Base-by-base conservation (phyloP, 2,329 filamentous ascomycete genomes). In the Blastomyces silverae region DNA sequence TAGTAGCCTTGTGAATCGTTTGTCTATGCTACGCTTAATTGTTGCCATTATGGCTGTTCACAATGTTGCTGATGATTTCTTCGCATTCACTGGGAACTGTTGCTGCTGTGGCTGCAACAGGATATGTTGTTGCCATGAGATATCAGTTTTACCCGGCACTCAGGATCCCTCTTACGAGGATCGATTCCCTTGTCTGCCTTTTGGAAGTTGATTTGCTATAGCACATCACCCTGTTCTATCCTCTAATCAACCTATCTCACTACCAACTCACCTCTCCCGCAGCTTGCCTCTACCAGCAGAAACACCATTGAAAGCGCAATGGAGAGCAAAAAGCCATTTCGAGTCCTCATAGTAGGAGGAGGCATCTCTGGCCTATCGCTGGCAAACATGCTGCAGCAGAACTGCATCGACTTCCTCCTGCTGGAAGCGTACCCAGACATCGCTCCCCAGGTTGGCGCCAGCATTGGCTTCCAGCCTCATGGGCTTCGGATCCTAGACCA, bases 401-500 rank as follows among this genome's bases (percentile, higher is more conserved):
- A 78, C 44, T 71, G 70, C 37, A 79, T 85, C 64, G 78, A 84
- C 66, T 84, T 80, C 68, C 65, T 82, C 1, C 64, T 85, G 0
- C 74, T 85, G 0, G 83, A 85, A 66, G 71, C 73, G 0, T 72
- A 79, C 57, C 34, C 66, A 0, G 70, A 76, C 0, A 76, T 84
- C 20, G 76, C 76, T 0, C 81, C 82, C 0, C 73, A 78, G 25
- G 72, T 79, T 0, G 83, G 83, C 0, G 82, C 81, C 0, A 79
- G 76, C 3, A 81, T 85, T 37, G 80, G 75, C 0, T 67, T 84
- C 0, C 66, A 76, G 0, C 74, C 82, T 0, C 75, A 80, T 22
- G 79, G 79, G 0, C 64, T 72, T 3, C 74, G 79, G 0, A 79
- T 85, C 7, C 69, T 84, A 0, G 82, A 84, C 61, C 83, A 85